Percentiles rank a stretch among this genome's conserved stretches.
These are phyloP conservation scores for Volvox reticuliferus DNA, from an alignment of 139 green algal species.

Conservation along the genomic window DNA sequence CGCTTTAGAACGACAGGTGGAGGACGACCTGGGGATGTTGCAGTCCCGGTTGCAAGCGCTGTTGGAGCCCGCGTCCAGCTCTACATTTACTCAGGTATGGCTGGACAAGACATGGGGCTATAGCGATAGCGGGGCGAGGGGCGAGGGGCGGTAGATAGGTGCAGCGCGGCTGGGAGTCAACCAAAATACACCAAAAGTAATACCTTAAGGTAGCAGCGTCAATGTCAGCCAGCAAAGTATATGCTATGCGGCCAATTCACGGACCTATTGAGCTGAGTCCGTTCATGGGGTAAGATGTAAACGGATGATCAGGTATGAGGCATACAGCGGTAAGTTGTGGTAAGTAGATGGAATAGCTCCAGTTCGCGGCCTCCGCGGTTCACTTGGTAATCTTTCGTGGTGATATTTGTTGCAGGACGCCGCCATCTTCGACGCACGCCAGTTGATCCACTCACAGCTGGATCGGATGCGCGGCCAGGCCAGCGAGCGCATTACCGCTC, in stretches of 20 bases:
- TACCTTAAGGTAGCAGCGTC: neutral
- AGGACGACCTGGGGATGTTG: slow-evolving; percentile 43
- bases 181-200: neutral
- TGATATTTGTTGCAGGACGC: slow-evolving; percentile 23
- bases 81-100: slow-evolving; percentile 1
- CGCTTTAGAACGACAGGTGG: slow-evolving; percentile 9
- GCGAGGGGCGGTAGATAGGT: neutral
- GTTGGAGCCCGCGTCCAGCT: slow-evolving; percentile 23
- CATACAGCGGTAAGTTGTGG: no score
- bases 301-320: no score
- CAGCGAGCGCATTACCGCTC: neutral
- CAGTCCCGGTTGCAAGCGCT: slow-evolving; percentile 24
- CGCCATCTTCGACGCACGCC: slow-evolving; percentile 31
- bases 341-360: no score
- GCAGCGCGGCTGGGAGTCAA: neutral
- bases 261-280: no score
- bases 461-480: slow-evolving; percentile 29
- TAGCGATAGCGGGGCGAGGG: no score
- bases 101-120: neutral
- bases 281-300: no score
- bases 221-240: no score
- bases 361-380: no score
- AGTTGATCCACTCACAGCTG: neutral
- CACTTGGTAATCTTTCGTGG: no score
- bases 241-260: no score